Evolutionary conservation across 73 alveolate genomes (phyloP).

Genomic region (Paramecium sexaurelia): DNA sequence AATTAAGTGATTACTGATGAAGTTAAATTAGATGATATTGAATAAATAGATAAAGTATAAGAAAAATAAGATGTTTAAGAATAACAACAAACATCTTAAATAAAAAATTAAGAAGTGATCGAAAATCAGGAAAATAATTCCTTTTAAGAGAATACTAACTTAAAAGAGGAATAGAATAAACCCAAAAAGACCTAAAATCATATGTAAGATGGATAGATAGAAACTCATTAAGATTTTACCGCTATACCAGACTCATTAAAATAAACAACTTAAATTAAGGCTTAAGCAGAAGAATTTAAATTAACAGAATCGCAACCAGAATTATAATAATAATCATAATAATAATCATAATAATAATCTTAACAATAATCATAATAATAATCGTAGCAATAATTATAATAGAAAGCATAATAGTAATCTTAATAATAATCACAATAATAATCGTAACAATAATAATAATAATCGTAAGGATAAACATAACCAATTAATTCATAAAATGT

Average conservation of each 20-base stretch:
- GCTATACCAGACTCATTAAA: neutral
- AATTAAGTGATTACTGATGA: neutral
- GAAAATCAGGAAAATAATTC: neutral
- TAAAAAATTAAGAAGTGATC: neutral
- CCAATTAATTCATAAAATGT: neutral
- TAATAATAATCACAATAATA: neutral
- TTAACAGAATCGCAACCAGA: neutral
- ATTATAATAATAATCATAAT: neutral
- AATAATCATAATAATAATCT: neutral
- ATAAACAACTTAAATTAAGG: neutral
- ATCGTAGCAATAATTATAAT: neutral
- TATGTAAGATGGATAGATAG: neutral
- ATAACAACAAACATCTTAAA: neutral
- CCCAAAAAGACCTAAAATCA: neutral
- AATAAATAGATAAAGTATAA: neutral
- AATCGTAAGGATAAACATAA: neutral
- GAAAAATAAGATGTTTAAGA: neutral
- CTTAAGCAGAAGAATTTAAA: neutral
- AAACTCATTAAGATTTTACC: neutral
- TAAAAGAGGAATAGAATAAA: neutral
- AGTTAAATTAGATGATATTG: neutral
- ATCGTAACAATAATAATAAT: neutral
- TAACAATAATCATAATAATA: neutral
- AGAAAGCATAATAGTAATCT: too few relatives aligned
- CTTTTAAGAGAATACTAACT: neutral